A percentile compares a stretch with the other conserved stretches of the same genome.
phyloP scores from a whole-genome alignment of 2,329 filamentous ascomycete species.

The Diaporthe amygdali region DNA sequence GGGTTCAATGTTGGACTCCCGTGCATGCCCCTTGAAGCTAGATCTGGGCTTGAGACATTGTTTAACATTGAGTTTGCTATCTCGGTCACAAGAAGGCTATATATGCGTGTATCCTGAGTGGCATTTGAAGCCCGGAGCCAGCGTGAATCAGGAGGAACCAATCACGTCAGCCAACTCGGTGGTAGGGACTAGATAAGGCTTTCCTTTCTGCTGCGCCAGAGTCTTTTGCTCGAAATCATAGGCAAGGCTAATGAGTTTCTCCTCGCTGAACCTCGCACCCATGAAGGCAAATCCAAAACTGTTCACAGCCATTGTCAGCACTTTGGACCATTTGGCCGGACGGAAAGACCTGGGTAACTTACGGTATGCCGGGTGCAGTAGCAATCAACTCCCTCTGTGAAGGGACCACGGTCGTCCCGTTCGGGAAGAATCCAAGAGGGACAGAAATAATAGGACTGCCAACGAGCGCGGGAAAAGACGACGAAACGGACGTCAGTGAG shows the following conservation, averaged over 20 bases:
- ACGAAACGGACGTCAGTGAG: conserved; percentile 11
- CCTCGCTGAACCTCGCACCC: conserved; percentile 64
- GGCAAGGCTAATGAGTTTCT: conserved; percentile 64
- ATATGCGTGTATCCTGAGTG: neutral
- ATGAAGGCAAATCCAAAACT: conserved; percentile 67
- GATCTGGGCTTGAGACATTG: too few species aligned
- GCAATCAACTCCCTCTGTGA: neutral
- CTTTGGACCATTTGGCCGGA: neutral
- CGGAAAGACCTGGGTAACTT: neutral
- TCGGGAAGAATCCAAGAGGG: neutral
- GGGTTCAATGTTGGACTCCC: too few species aligned
- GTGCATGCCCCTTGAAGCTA: neutral
- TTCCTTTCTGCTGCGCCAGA: conserved; percentile 31
- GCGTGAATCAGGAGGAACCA: neutral
- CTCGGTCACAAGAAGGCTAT: neutral
- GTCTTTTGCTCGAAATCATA: conserved; percentile 72
- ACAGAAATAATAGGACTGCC: conserved; percentile 23
- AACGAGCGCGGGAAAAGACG: conserved; percentile 16
- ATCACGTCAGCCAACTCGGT: conserved; percentile 36
- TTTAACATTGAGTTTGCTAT: neutral
- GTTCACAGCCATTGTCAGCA: neutral
- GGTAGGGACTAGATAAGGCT: conserved; percentile 36
- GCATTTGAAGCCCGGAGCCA: too few species aligned
- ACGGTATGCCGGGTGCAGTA: conserved; percentile 15
- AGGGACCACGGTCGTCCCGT: neutral